Percentiles rank a stretch among this genome's conserved stretches.
Conservation (phyloP, 2,329 filamentous ascomycete species). For the Cercospora nicotianae region DNA sequence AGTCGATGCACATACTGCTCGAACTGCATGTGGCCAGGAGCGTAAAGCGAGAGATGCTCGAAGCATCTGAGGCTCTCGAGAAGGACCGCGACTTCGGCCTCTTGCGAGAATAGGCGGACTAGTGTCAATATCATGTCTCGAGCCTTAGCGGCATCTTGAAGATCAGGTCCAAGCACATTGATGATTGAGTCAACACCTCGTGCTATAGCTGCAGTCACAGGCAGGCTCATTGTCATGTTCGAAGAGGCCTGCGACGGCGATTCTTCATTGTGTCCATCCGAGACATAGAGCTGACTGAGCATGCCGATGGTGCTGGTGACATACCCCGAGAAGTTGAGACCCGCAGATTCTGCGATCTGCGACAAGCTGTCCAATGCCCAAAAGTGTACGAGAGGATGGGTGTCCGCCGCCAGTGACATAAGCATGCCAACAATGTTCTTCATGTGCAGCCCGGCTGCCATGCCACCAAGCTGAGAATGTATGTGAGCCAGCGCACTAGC, state of each 20-base stretch:
- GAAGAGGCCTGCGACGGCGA: conserved; percentile 77
- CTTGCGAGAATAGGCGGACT: conserved; percentile 71
- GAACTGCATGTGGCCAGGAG: conserved; percentile 83
- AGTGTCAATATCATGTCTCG: conserved; percentile 87
- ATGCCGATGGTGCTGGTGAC: conserved; percentile 90
- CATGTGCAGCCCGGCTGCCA: conserved; percentile 93
- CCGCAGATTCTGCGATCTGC: conserved; percentile 85
- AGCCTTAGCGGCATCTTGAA: conserved; percentile 90
- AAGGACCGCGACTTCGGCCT: conserved; percentile 69
- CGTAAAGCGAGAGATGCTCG: conserved; percentile 90
- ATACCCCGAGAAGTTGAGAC: conserved; percentile 85
- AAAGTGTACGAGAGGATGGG: conserved; percentile 91
- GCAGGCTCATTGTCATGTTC: conserved; percentile 83
- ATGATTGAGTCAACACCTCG: conserved; percentile 92
- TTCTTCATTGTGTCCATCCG: conserved; percentile 87
- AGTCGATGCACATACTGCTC: conserved; percentile 77
- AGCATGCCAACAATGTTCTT: conserved; percentile 97
- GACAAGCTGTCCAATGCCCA: conserved; percentile 91
- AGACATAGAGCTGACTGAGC: conserved; percentile 87
- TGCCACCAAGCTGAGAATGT: conserved; percentile 91
- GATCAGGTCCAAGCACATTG: conserved; percentile 91
- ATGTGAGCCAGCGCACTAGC: conserved; percentile 92
- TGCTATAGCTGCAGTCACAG: conserved; percentile 78
- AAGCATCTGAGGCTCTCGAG: conserved; percentile 78
- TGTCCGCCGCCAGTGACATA: conserved; percentile 96